Evolutionary conservation across 768 basidiomycete genomes (phyloP), one percentile per base, ranked within the genome.

Genomic region (Suillus alpinus): DNA sequence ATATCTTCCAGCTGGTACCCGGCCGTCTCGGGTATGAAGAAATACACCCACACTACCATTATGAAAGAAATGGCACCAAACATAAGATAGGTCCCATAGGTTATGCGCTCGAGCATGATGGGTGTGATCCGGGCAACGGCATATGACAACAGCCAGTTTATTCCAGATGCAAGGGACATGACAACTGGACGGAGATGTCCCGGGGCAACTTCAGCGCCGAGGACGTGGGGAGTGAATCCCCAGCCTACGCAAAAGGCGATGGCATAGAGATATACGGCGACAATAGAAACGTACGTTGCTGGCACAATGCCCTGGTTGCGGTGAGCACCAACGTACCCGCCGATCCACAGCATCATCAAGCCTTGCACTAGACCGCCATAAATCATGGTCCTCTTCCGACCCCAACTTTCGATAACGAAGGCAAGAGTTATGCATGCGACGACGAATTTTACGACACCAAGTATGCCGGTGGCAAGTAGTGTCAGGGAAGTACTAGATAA

Each of bases 401-500:
- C 77, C 66, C 74, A 71, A 7, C 74, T 68, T 58, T 78, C 77
- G 55, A 78, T 74, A 26, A 77, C 68, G 56, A 78, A 70, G 1
- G 68, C 66, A 20, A 78, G 71, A 23, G 68, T 70, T 57, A 75
- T 23, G 43, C 61, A 66, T 2, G 74, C 71, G 23, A 66, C 55
- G 52, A 70, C 62, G 47, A 75, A 74, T 50, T 79, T 79, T 64
- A 78, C 73, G 49, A 77, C 69, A n/a, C 77, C 78, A 47, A 77
- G 77, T 34, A 79, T 64, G 10, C 77, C 77, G 0, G 78, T 79
- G 2, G 78, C 75, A 37, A 78, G 63, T 2, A 79, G 69, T 26
- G 75, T 65, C 0, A 74, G 61, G 1, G 65, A 67, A 26, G 71
- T 72, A 34, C 66, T 65, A 1, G 69, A 69, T 14, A 79, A 57